Percentiles rank a stretch among this genome's conserved stretches.
Evolutionary conservation across 352 stramenopile species (phyloP).

Genomic region (Pythium brassicae): DNA sequence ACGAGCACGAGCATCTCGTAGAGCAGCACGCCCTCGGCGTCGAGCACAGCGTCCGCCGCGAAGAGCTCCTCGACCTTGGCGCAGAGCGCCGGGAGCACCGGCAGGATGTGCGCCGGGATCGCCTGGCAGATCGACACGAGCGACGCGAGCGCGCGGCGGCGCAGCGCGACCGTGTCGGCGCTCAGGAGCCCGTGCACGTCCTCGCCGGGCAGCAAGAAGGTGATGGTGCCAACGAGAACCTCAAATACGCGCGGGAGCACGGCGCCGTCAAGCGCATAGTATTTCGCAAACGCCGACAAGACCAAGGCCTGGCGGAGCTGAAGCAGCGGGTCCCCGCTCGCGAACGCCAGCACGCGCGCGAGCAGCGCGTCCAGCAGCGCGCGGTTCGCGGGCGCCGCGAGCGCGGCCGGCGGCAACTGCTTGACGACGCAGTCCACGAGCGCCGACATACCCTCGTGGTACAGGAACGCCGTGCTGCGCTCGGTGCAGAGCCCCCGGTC

Average conservation of each 20-base stretch:
- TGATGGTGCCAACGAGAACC: conserved; percentile 67
- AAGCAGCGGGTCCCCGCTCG: conserved; percentile 54
- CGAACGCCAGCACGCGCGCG: conserved; percentile 48
- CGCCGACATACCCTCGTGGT: conserved; percentile 71
- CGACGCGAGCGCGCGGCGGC: conserved; percentile 57
- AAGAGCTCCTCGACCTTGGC: conserved; percentile 72
- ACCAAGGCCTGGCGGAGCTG: conserved; percentile 74
- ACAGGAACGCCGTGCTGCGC: conserved; percentile 58
- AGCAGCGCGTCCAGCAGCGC: conserved; percentile 43
- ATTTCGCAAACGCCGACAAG: conserved; percentile 69
- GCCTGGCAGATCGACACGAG: conserved; percentile 76
- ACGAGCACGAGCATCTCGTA: conserved; percentile 83
- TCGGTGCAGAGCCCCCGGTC: conserved; percentile 54
- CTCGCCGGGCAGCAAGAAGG: conserved; percentile 65
- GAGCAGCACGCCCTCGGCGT: conserved; percentile 70
- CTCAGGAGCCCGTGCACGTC: conserved; percentile 62
- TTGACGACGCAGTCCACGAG: conserved; percentile 76
- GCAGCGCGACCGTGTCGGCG: conserved; percentile 67
- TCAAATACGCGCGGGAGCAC: conserved; percentile 72
- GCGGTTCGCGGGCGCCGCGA: conserved; percentile 37
- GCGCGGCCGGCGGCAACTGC: conserved; percentile 40
- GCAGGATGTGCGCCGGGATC: conserved; percentile 69
- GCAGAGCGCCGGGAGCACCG: conserved; percentile 67
- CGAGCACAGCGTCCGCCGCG: conserved; percentile 57
- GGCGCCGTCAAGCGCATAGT: conserved; percentile 55